A percentile compares a stretch with the other conserved stretches of the same genome.
phyloP scores from a whole-genome alignment of 495 filamentous ascomycete genomes.

The Penicillium tannophilum region DNA sequence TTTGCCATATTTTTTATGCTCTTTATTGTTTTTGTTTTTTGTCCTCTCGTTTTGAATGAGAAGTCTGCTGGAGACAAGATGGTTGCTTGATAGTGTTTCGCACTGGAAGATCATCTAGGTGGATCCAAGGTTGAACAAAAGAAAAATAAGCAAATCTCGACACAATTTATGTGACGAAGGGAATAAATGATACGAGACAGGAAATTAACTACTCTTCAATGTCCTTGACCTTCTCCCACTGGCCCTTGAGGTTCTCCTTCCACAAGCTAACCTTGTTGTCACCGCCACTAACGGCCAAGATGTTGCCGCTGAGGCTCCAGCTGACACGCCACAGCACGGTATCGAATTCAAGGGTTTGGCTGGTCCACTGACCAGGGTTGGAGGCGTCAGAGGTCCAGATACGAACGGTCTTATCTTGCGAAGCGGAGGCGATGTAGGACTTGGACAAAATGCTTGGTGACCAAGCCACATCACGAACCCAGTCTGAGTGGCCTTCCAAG shows the following conservation, averaged over 20 bases:
- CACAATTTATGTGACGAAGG: conserved; percentile 21
- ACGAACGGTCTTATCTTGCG: conserved; percentile 94
- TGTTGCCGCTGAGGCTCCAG: conserved; percentile 98
- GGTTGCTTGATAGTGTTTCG: not conserved
- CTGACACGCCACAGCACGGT: conserved; percentile 92
- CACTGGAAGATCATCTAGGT: conserved; percentile 3
- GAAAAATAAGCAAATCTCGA: conserved; percentile 13
- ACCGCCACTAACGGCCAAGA: conserved; percentile 87
- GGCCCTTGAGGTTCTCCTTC: conserved; percentile 63
- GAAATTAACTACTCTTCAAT: conserved; percentile 75
- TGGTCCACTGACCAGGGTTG: conserved; percentile 69
- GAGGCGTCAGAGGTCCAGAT: conserved; percentile 87
- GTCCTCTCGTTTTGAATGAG: not conserved
- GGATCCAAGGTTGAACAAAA: conserved; percentile 11
- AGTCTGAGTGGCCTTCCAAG: conserved; percentile 84
- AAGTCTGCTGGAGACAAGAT: not conserved
- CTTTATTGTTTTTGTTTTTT: not conserved
- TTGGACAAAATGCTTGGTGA: conserved; percentile 90
- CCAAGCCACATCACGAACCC: conserved; percentile 98
- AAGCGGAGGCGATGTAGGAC: conserved; percentile 90
- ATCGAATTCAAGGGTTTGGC: conserved; percentile 83
- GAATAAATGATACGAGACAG: conserved; percentile 20
- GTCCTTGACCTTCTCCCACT: conserved; percentile 94
- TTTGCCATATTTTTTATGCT: not conserved
- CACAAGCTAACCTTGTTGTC: conserved; percentile 90